Percentiles rank a stretch among this genome's conserved stretches.
These are phyloP conservation scores for Aspergillus carlsbadensis DNA, from an alignment of 495 filamentous ascomycete genomes.

Conservation along the genomic window DNA sequence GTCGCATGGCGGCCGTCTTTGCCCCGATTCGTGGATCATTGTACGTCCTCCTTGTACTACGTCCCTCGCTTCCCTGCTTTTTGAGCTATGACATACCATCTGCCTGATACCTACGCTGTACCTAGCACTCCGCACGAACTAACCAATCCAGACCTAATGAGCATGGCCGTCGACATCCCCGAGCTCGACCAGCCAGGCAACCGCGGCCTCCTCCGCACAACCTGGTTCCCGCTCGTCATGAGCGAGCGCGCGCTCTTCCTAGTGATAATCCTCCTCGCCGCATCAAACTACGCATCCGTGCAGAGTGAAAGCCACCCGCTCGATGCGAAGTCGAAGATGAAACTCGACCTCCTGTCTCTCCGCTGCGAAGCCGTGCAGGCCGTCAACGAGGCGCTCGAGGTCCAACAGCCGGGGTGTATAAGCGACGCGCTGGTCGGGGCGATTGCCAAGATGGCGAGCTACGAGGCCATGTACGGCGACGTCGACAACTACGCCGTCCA, in stretches of 20 bases:
- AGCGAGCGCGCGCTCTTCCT: slow-evolving; percentile 42
- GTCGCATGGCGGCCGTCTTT: slow-evolving; percentile 26
- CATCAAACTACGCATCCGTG: slow-evolving; percentile 37
- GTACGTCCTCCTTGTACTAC: slow-evolving; percentile 22
- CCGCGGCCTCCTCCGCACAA: slow-evolving; percentile 36
- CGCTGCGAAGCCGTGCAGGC: slow-evolving; percentile 32
- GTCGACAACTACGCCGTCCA: slow-evolving; percentile 35
- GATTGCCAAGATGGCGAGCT: slow-evolving; percentile 49
- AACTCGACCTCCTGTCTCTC: slow-evolving; percentile 33
- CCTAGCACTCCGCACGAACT: not conserved
- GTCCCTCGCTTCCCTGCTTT: not conserved
- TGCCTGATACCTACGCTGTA: too few species aligned
- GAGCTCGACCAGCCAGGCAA: slow-evolving; percentile 39
- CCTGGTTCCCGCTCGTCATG: slow-evolving; percentile 48
- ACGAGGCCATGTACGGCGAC: slow-evolving; percentile 45
- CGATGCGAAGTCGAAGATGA: slow-evolving; percentile 16
- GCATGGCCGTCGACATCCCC: slow-evolving; percentile 47
- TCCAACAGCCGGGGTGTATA: slow-evolving; percentile 8
- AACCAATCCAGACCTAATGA: slow-evolving; percentile 31
- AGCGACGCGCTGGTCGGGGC: slow-evolving; percentile 41
- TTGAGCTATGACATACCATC: too few species aligned
- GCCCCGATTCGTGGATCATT: slow-evolving; percentile 37
- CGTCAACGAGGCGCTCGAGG: slow-evolving; percentile 32
- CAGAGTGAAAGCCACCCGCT: slow-evolving; percentile 10
- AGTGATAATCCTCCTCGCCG: slow-evolving; percentile 42